phyloP scores from a whole-genome alignment of 768 basidiomycete species.

The Sarcodon aspratus region DNA sequence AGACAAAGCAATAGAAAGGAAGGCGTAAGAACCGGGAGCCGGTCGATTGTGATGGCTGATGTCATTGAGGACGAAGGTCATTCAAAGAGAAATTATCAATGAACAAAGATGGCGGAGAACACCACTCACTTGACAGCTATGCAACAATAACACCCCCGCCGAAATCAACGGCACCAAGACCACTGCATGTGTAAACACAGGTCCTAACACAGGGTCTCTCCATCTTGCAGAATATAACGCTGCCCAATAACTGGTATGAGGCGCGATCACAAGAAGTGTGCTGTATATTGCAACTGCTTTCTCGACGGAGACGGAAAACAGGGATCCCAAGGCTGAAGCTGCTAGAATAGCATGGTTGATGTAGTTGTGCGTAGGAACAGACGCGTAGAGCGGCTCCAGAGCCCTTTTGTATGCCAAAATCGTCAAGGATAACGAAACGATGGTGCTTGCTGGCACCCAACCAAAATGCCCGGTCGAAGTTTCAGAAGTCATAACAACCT shows the following conservation, averaged over 20 bases:
- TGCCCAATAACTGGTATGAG: slow-evolving; percentile 59
- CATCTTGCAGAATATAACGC: slow-evolving; percentile 46
- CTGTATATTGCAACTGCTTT: slow-evolving; percentile 26
- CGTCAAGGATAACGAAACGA: slow-evolving; percentile 30
- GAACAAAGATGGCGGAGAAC: not conserved
- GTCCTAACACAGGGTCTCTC: slow-evolving; percentile 41
- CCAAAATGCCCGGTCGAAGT: no score
- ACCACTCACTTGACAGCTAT: slow-evolving; percentile 29
- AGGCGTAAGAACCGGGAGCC: slow-evolving; percentile 2
- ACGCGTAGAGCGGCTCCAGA: slow-evolving; percentile 61
- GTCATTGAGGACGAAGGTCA: not conserved
- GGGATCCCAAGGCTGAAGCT: slow-evolving; percentile 20
- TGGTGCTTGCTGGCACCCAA: not conserved
- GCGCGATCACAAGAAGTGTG: slow-evolving; percentile 30
- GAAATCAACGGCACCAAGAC: slow-evolving; percentile 49
- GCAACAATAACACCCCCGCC: slow-evolving; percentile 34
- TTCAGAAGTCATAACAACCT: no score
- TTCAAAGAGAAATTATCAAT: not conserved
- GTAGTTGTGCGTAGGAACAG: slow-evolving; percentile 38
- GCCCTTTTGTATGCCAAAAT: slow-evolving; percentile 52
- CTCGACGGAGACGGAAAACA: slow-evolving; percentile 19
- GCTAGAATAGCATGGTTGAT: slow-evolving; percentile 28
- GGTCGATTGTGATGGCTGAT: slow-evolving; percentile 6
- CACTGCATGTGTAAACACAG: slow-evolving; percentile 42
- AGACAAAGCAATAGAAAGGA: slow-evolving; percentile 2